Base-by-base conservation (phyloP, 495 filamentous ascomycete genomes). In the Elasticomyces elasticus region DNA sequence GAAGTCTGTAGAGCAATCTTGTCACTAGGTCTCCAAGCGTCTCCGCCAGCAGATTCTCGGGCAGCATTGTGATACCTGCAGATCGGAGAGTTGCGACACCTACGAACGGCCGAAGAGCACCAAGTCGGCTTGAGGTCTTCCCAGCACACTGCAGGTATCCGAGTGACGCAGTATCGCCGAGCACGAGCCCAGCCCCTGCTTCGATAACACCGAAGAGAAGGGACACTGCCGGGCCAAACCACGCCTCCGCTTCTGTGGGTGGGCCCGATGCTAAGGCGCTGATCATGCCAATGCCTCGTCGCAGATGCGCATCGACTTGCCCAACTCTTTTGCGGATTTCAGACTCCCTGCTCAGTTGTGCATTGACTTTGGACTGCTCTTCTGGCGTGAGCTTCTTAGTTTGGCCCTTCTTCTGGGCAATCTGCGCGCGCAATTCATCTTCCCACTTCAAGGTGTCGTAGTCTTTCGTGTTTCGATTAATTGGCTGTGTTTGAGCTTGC, bases 361-460 rank as follows among this genome's bases (percentile, higher is more conserved):
- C 86, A 28, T 94, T 90, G 53, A 97, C 88, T 65, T 90, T 96
- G 30, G 82, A 76, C 56, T 83, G 84, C 62, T 98, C 91, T 31
- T 95, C 90, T 0, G 84, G 69, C 0, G 86, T 91, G 28, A 97
- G 80, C 69, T 96, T 97, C 72, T 85, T 89, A 60, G 89, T 82
- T 35, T 86, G 79, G 2, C 94, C 94, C 70, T 89, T 92, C 74
- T 96, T 98, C 60, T 86, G 74, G 22, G 88, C 90, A 37, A 98
- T 71, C 62, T 97, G 89, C 30, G 79, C 77, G 44, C 89, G 72
- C n/a, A 97, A 76, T 52, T 97, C 92, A 62, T 86, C 82, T 67
- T 98, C 92, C 92, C 92, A 98, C 70, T 95, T 96, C 46, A 95
- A 64, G 0, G 87, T 95, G 62, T 97, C 86, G 56, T 95, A 94